Evolutionary conservation across 257 asterid species (phyloP), one percentile per base, ranked within the genome.

Genomic region (Penstemon barbatus): DNA sequence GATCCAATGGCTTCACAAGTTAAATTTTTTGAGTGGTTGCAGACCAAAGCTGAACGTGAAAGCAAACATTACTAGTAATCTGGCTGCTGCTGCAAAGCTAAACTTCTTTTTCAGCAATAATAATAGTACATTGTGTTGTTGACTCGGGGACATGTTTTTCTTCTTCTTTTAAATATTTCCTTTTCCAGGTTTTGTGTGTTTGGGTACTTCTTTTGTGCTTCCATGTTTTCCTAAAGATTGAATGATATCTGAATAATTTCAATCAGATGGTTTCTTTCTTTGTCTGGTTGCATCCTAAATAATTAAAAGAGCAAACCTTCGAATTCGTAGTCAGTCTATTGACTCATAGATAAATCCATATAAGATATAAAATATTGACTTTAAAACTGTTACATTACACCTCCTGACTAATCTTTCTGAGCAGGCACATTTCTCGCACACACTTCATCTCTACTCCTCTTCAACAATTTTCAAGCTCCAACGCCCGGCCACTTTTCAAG

Each of bases 21-120:
- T 63, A 92, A 88, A 66, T 92, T 90, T 85, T 77, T 73, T 67
- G 96, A 92, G 75, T 92, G 98, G 98, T 75, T 94, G 88, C 92
- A 90, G 83, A 87, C 84, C 75, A 90, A 81, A 77, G 83, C 83
- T 41, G 68, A 56, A 8, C 65, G 50, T 60, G 65, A 60, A 60
- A 49, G 65, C 12, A 39, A 12, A 6, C 6, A 60, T 6, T 60
- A 15, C 18, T 15, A 83, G 74, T 41, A 7, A 19, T 67, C 52
- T 69, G 56, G 43, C 63, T 36, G 41, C 62, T 59, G 39, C 19
- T 38, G 51, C 45, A 45, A 12, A 42, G 37, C 63, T 62, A 49
- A 56, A 58, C 42, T 39, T 53, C 46, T 45, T 65, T 70, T 69
- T 13, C 8, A 12, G 62, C 64, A 60, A 74, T 57, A 57, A 75